Evolutionary conservation across 768 basidiomycete genomes (phyloP).

Genomic region (Mycena rebaudengoi): DNA sequence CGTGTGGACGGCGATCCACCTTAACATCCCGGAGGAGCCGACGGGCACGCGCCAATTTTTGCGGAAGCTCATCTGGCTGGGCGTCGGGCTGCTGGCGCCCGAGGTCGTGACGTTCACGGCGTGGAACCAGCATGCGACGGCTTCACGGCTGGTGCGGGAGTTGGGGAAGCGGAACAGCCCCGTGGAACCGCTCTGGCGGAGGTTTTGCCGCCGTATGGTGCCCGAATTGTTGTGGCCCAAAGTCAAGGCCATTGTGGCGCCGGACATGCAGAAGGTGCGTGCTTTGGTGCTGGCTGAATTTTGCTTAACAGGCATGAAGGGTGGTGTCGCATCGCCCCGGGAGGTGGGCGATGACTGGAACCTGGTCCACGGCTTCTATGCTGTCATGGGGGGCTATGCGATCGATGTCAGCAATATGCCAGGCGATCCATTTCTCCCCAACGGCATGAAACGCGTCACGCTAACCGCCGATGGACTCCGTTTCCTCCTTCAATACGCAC

Average conservation of each 20-base stretch:
- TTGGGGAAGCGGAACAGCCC: not conserved
- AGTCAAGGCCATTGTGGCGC: not conserved
- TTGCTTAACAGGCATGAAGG: not conserved
- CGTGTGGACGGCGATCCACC: constrained; percentile 16
- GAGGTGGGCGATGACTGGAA: not conserved
- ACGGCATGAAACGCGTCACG: not conserved
- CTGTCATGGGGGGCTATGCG: constrained; percentile 1
- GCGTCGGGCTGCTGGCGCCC: not conserved
- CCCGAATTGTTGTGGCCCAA: not conserved
- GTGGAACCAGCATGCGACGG: not conserved
- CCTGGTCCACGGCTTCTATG: constrained; percentile 8
- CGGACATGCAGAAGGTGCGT: no score
- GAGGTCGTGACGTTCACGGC: constrained; percentile 5
- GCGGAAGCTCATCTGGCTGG: not conserved
- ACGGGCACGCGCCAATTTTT: not conserved
- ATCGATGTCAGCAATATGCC: not conserved
- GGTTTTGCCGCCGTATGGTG: no score
- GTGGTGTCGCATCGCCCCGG: no score
- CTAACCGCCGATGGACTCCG: constrained; percentile 1
- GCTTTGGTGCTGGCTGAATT: no score
- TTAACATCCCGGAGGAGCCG: not conserved
- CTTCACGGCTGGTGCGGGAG: not conserved
- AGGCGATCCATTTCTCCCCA: not conserved
- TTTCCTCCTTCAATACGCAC: not conserved
- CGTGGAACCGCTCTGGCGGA: not conserved